A percentile compares a stretch with the other conserved stretches of the same genome.
Conservation (phyloP, 2,329 filamentous ascomycete genomes). For the Aureobasidium sp. region DNA sequence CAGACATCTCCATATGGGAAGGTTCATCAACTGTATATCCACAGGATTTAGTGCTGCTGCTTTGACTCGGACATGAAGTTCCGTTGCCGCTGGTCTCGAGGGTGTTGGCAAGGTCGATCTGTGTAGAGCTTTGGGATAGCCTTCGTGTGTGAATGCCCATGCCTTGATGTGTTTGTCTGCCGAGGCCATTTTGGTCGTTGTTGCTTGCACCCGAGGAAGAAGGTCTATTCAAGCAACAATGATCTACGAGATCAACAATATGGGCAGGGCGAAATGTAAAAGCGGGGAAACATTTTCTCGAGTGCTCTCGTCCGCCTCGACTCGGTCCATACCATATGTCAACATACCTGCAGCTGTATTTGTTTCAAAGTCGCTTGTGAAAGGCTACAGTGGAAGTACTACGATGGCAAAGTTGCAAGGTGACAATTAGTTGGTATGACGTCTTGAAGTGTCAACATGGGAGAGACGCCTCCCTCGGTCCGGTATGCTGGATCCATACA, state of each 20-base stretch:
- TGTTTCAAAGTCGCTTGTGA: not conserved
- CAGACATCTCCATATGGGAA: slow-evolving; percentile 23
- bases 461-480: not conserved
- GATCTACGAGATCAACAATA: not conserved
- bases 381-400: not conserved
- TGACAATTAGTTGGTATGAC: not conserved
- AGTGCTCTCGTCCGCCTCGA: not conserved
- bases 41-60: slow-evolving; percentile 30
- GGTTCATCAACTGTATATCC: slow-evolving; percentile 30
- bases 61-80: slow-evolving; percentile 25
- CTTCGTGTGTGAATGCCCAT: slow-evolving; percentile 27
- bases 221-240: not conserved
- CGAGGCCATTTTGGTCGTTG: not conserved
- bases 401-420: not conserved
- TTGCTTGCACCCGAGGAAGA: not conserved
- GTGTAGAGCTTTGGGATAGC: slow-evolving; percentile 24
- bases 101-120: slow-evolving; percentile 20
- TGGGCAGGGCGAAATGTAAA: not conserved
- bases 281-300: not conserved
- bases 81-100: slow-evolving; percentile 18
- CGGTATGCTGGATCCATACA: too few species aligned
- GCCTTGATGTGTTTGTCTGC: slow-evolving; percentile 18
- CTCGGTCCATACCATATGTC: not conserved
- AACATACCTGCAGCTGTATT: not conserved
- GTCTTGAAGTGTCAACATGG: too few species aligned